Evolutionary conservation across 768 basidiomycete genomes (phyloP).

Genomic region (Clitopilus hobsonii): DNA sequence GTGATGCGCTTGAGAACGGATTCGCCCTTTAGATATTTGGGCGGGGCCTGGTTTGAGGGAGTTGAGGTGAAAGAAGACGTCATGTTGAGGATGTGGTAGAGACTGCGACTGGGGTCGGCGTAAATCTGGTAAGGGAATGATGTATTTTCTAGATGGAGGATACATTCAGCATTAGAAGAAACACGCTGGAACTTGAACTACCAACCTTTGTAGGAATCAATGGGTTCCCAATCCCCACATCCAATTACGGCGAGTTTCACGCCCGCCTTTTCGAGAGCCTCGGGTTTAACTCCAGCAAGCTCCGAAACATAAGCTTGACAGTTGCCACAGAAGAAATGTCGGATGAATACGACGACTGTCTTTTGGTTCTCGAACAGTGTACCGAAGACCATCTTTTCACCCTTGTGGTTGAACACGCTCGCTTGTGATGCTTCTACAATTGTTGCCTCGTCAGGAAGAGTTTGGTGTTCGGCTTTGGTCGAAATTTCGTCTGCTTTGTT

Average conservation of each 20-base stretch:
- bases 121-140: background rate
- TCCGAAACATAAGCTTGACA: background rate
- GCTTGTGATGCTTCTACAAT: background rate
- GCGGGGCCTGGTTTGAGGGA: background rate
- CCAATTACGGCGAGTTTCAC: background rate
- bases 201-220: background rate
- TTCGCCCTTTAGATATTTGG: background rate
- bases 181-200: background rate
- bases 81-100: background rate
- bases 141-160: background rate
- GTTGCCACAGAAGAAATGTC: background rate
- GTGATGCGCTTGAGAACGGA: background rate
- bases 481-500: background rate
- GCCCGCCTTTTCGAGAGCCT: background rate
- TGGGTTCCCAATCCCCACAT: background rate
- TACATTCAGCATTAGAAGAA: background rate
- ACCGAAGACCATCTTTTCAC: background rate
- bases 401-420: background rate
- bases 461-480: background rate
- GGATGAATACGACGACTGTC: background rate
- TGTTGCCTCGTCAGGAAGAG: background rate
- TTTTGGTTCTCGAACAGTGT: background rate
- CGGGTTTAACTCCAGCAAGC: background rate
- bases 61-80: constrained; percentile 9
- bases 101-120: background rate